Conservation (phyloP, 2,329 filamentous ascomycete species). For the Cercospora sojina region DNA sequence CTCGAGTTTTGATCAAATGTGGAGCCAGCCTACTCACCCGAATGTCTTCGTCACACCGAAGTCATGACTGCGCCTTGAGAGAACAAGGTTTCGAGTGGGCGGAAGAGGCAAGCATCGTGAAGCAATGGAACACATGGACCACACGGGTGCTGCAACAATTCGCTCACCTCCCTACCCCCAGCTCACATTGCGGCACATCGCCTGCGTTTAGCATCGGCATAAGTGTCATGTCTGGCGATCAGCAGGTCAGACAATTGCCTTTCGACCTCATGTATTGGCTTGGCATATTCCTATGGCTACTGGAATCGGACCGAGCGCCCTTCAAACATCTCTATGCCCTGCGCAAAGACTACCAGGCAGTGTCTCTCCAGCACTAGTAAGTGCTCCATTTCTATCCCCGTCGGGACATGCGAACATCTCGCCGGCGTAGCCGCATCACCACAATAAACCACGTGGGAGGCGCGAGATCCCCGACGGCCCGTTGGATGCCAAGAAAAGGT, state of each 20-base stretch:
- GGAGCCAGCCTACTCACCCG: not conserved
- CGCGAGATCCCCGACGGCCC: not conserved
- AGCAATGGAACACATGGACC: not conserved
- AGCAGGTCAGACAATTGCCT: not conserved
- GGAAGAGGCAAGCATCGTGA: not conserved
- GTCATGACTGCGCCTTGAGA: not conserved
- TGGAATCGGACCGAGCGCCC: not conserved
- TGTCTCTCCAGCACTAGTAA: not conserved
- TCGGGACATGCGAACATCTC: not conserved
- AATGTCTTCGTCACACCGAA: not conserved
- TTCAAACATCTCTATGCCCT: not conserved
- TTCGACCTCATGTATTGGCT: not conserved
- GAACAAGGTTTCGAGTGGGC: not conserved
- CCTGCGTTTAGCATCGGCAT: not conserved
- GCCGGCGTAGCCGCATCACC: not conserved
- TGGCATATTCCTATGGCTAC: not conserved
- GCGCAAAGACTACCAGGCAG: not conserved
- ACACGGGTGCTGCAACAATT: not conserved
- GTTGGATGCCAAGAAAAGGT: not conserved
- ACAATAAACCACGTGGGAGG: not conserved
- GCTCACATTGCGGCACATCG: not conserved
- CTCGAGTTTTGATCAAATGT: not conserved
- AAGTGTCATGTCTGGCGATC: not conserved
- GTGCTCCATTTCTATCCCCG: not conserved
- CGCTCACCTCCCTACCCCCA: not conserved